These are phyloP conservation scores for Quambalaria eucalypti DNA, from an alignment of 1,284 basidiomycete species.

Conservation along the genomic window DNA sequence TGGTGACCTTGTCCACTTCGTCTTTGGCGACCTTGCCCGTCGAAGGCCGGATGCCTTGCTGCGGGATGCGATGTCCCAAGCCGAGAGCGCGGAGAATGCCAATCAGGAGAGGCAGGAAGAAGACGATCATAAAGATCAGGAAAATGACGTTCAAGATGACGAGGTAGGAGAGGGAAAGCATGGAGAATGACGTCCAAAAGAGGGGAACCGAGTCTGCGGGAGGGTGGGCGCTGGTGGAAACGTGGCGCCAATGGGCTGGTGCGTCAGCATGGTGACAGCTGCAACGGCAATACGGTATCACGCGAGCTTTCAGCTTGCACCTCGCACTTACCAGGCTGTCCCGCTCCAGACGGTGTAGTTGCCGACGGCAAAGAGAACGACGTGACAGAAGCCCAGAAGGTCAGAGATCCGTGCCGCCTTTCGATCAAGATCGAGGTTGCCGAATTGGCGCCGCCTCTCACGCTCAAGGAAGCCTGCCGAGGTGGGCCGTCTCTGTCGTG, in stretches of 20 bases:
- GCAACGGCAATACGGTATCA: background rate
- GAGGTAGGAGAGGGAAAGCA: slow-evolving; percentile 27
- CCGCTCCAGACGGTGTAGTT: slow-evolving; percentile 32
- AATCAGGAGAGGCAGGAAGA: slow-evolving; percentile 28
- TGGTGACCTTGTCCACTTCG: slow-evolving; percentile 22
- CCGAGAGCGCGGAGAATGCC: slow-evolving; percentile 27
- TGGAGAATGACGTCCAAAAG: slow-evolving; percentile 23
- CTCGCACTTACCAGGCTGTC: slow-evolving; percentile 16
- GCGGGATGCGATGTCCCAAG: slow-evolving; percentile 15
- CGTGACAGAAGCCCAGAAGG: slow-evolving; percentile 20
- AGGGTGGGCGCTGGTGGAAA: slow-evolving; percentile 11
- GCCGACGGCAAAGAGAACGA: slow-evolving; percentile 33
- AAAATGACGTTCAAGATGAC: slow-evolving; percentile 29
- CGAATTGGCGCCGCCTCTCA: slow-evolving; percentile 22
- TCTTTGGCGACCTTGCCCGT: slow-evolving; percentile 28
- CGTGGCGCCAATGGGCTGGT: background rate
- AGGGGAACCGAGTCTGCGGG: slow-evolving; percentile 28
- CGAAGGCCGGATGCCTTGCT: slow-evolving; percentile 16
- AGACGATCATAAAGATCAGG: slow-evolving; percentile 26
- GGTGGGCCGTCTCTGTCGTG: slow-evolving; percentile 14
- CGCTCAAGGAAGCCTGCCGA: slow-evolving; percentile 19
- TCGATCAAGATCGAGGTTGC: slow-evolving; percentile 20
- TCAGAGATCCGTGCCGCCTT: slow-evolving; percentile 21
- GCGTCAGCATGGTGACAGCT: background rate
- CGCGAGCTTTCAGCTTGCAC: background rate